Evolutionary conservation across 805 yeast species (phyloP).

Genomic region (Yarrowia keelungensis): DNA sequence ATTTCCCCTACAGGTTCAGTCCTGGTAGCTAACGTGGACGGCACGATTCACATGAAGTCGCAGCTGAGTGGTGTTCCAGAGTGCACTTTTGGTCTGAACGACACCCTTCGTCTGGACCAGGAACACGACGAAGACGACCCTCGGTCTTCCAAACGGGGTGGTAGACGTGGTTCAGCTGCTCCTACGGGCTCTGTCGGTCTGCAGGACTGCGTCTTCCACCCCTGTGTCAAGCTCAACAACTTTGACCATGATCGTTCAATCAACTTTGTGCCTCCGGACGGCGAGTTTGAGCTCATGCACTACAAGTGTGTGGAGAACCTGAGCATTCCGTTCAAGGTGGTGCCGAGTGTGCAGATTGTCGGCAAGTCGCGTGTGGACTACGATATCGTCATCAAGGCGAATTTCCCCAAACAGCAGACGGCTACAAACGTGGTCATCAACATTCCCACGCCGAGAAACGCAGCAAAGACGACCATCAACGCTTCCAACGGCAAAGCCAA

Average conservation of each 20-base stretch:
- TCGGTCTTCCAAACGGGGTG: slow-evolving; percentile 45
- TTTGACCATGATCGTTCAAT: slow-evolving; percentile 71
- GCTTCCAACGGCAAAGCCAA: slow-evolving; percentile 71
- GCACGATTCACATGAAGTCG: slow-evolving; percentile 71
- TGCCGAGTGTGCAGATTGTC: slow-evolving; percentile 59
- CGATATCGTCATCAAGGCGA: slow-evolving; percentile 66
- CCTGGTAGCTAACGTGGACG: slow-evolving; percentile 75
- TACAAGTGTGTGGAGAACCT: slow-evolving; percentile 67
- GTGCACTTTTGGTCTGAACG: slow-evolving; percentile 81
- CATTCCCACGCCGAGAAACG: slow-evolving; percentile 73
- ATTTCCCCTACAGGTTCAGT: slow-evolving; percentile 66
- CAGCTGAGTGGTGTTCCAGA: slow-evolving; percentile 82
- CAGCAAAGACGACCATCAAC: slow-evolving; percentile 57
- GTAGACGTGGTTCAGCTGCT: slow-evolving; percentile 46
- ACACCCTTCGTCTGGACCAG: slow-evolving; percentile 52
- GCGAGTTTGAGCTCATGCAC: slow-evolving; percentile 80
- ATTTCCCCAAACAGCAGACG: slow-evolving; percentile 58
- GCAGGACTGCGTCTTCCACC: slow-evolving; percentile 85
- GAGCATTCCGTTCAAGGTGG: slow-evolving; percentile 72
- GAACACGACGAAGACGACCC: slow-evolving; percentile 41
- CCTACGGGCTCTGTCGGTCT: slow-evolving; percentile 57
- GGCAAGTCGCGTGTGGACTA: slow-evolving; percentile 60
- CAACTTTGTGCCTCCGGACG: slow-evolving; percentile 86
- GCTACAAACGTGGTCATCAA: slow-evolving; percentile 70
- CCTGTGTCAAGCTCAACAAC: slow-evolving; percentile 76